Evolutionary conservation across 176 grass and related monocot species (phyloP).

Genomic region (Pontederia crassipes): DNA sequence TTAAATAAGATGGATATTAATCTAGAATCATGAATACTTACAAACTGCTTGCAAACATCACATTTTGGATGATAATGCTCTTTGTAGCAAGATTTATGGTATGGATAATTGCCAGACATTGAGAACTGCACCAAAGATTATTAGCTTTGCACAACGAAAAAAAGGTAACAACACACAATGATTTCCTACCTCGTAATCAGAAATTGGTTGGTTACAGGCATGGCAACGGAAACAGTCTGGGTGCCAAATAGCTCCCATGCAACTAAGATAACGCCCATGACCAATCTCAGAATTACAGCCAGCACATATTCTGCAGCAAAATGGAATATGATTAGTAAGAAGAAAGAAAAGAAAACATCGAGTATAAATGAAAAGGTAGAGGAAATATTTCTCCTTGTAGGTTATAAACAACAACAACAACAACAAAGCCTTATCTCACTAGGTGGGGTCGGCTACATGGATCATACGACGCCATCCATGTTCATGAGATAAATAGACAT

Average conservation of each 20-base stretch:
- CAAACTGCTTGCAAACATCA: constrained; percentile 94
- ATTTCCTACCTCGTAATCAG: constrained; percentile 64
- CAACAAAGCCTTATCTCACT: too few species aligned
- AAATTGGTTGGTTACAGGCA: constrained; percentile 72
- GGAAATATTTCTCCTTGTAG: too few species aligned
- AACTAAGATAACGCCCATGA: constrained; percentile 68
- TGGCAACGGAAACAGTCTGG: constrained; percentile 88
- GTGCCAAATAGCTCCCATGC: constrained; percentile 86
- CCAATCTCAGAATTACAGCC: constrained; percentile 81
- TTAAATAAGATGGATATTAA: background rate
- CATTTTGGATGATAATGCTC: constrained; percentile 92
- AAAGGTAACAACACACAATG: constrained; percentile 10
- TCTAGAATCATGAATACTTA: constrained; percentile 25
- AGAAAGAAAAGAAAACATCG: background rate
- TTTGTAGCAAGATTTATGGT: constrained; percentile 84
- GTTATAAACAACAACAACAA: too few species aligned
- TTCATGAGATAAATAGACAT: too few species aligned
- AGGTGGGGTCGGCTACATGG: too few species aligned
- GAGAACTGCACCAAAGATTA: constrained; percentile 54
- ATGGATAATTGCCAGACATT: constrained; percentile 69
- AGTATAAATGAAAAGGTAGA: background rate
- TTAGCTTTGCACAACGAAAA: constrained; percentile 8
- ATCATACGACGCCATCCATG: too few species aligned
- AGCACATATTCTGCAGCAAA: constrained; percentile 57
- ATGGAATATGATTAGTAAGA: background rate